Conservation (phyloP, 148 eudicot species). For the Vaccinium macrocarpon region DNA sequence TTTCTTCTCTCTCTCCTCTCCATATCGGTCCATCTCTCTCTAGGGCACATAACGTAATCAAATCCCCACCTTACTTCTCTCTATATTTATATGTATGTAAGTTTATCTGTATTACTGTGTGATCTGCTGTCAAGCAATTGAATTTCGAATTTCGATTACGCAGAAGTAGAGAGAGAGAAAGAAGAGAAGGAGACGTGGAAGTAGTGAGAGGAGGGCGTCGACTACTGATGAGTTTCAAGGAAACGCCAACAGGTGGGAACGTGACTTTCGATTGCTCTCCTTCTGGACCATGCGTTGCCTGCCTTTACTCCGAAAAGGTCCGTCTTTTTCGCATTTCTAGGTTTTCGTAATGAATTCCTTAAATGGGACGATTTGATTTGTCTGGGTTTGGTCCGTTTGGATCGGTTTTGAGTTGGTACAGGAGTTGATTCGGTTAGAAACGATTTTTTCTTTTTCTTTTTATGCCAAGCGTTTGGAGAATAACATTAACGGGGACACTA, state of each 20-base stretch:
- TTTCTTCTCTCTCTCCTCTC: slow-evolving; percentile 14
- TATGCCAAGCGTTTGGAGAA: no score
- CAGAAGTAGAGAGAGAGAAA: slow-evolving; percentile 3
- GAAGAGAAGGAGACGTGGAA: background rate
- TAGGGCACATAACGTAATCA: slow-evolving; percentile 29
- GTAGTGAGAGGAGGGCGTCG: slow-evolving; percentile 25
- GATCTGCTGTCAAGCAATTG: background rate
- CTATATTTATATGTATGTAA: background rate
- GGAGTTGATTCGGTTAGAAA: background rate
- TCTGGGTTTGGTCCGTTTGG: no score
- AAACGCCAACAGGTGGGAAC: slow-evolving; percentile 53
- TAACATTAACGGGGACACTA: no score
- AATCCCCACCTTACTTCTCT: background rate
- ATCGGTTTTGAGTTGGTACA: background rate
- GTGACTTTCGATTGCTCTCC: slow-evolving; percentile 81
- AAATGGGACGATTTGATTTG: background rate
- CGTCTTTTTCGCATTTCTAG: background rate
- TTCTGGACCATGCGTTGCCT: slow-evolving; percentile 86
- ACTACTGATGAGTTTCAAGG: slow-evolving; percentile 57
- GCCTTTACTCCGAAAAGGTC: slow-evolving; percentile 85
- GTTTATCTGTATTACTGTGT: background rate
- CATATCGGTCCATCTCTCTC: slow-evolving; percentile 14
- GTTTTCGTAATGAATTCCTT: background rate
- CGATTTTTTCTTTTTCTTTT: background rate
- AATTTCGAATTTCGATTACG: background rate